These are phyloP conservation scores for Tricholoma sp. DNA, from an alignment of 768 basidiomycete species.

Conservation along the genomic window DNA sequence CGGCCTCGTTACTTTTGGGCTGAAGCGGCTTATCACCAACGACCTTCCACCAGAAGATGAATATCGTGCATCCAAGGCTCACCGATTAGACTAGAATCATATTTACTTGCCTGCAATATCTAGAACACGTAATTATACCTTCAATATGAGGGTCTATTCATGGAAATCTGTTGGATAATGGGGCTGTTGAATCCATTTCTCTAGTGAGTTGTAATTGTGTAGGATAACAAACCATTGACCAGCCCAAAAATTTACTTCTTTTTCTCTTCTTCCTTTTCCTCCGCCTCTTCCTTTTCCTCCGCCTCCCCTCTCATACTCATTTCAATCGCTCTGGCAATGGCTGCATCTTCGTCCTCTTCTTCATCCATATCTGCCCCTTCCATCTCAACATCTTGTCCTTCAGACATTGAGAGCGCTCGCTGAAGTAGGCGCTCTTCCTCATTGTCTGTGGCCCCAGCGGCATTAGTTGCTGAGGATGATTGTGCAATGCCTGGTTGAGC, in stretches of 20 bases:
- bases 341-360: conserved; percentile 82
- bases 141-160: background rate
- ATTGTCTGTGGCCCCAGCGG: conserved; percentile 48
- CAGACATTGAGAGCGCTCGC: conserved; percentile 73
- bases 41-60: conserved; percentile 15
- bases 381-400: conserved; percentile 51
- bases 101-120: background rate
- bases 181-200: background rate
- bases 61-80: conserved; percentile 20
- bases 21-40: conserved; percentile 19
- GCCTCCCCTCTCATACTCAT: conserved; percentile 83
- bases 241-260: conserved; percentile 2
- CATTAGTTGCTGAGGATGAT: conserved; percentile 21
- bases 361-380: conserved; percentile 40
- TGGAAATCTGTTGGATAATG: background rate
- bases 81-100: conserved; percentile 24
- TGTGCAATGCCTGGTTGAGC: conserved; percentile 21
- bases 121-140: background rate
- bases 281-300: conserved; percentile 44
- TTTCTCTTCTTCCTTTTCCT: conserved; percentile 39
- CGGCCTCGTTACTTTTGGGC: conserved; percentile 23
- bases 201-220: background rate
- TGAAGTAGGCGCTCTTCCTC: conserved; percentile 78
- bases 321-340: conserved; percentile 84
- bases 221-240: background rate